phyloP scores from a whole-genome alignment of 2,329 filamentous ascomycete genomes.

The Aureobasidium sp. region DNA sequence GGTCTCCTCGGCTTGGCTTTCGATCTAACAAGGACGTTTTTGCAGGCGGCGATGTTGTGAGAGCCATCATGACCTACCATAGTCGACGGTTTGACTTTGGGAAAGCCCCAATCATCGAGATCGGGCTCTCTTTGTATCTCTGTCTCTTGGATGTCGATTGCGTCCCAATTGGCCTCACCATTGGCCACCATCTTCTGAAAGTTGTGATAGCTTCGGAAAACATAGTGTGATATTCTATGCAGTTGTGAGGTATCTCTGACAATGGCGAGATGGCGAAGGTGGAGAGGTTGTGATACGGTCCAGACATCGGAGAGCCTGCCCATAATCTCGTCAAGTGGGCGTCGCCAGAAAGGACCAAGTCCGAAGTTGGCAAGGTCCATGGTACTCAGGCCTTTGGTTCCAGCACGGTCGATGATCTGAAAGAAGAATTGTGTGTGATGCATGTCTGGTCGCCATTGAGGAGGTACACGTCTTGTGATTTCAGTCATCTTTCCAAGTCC shows the following conservation, averaged over 20 bases:
- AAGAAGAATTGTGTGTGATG: slow-evolving; percentile 45
- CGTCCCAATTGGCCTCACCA: slow-evolving; percentile 45
- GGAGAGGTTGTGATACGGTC: slow-evolving; percentile 49
- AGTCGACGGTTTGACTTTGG: slow-evolving; percentile 23
- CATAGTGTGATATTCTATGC: slow-evolving; percentile 41
- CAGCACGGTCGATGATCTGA: slow-evolving; percentile 38
- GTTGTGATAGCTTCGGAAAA: slow-evolving; percentile 46
- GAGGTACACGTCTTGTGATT: slow-evolving; percentile 29
- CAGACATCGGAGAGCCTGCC: slow-evolving; percentile 46
- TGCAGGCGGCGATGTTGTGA: slow-evolving; percentile 34
- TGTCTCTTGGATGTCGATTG: slow-evolving; percentile 23
- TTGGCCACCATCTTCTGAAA: slow-evolving; percentile 45
- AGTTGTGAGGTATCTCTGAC: slow-evolving; percentile 45
- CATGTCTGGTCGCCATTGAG: slow-evolving; percentile 48
- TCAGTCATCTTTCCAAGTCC: not conserved
- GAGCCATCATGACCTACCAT: slow-evolving; percentile 34
- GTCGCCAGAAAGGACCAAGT: slow-evolving; percentile 45
- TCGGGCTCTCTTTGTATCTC: slow-evolving; percentile 18
- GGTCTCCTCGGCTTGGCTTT: not conserved
- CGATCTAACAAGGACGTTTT: slow-evolving; percentile 7
- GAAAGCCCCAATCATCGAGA: slow-evolving; percentile 42
- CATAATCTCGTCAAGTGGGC: slow-evolving; percentile 46
- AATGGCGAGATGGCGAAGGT: slow-evolving; percentile 48
- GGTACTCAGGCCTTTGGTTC: slow-evolving; percentile 42
- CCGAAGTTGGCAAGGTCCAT: slow-evolving; percentile 26